Base-by-base conservation (phyloP, 139 green algal species). In the Raphidocelis subcapitata region DNA sequence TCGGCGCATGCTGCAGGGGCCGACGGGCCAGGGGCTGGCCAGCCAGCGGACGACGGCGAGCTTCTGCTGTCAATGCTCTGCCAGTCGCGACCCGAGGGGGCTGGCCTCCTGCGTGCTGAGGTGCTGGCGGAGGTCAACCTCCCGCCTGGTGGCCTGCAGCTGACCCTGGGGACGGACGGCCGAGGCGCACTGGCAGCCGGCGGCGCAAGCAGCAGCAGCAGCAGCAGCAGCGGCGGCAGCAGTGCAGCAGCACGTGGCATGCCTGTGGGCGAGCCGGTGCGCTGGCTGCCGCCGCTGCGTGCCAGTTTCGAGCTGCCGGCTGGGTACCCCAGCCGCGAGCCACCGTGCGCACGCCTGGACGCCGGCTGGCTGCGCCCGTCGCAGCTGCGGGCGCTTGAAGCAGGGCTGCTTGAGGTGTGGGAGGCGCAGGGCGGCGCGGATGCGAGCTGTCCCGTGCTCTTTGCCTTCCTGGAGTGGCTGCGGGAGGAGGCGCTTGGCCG, bases 401-500 rank as follows among this genome's bases (percentile, higher is more conserved):
- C 67, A 0, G 23, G 63, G 62, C 73, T 90, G 26, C 56, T 37
- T 37, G 16, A 63, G 44, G 52, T 79, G 59, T 90, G 82, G 79
- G 15, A 67, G 29, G 79, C 78, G 67, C 67, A 83, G 33, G 82
- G 76, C 18, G 65, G 72, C 3, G 82, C 82, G 28, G 36, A 15
- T 51, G 49, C 49, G 18, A 57, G 18, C 49, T 57, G 49, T 4
- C 82, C 84, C 2, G 55, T 86, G 16, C 67, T 75, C 59, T 90
- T 80, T 41, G 63, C 47, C 3, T 90, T 80, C 86, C 55, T 89
- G 4, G 82, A 92, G 59, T 91, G 81, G 80, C 72, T 93, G 51
- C 72, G 84, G 32, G 47, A 31, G 20, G 18, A 57, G 57, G n/a
- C 57, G n/a, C 32, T 67, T 5, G 29, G 15, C 16, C 14, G 15